Conservation (phyloP, 163 green algal genomes). For the Volvox carteri region DNA sequence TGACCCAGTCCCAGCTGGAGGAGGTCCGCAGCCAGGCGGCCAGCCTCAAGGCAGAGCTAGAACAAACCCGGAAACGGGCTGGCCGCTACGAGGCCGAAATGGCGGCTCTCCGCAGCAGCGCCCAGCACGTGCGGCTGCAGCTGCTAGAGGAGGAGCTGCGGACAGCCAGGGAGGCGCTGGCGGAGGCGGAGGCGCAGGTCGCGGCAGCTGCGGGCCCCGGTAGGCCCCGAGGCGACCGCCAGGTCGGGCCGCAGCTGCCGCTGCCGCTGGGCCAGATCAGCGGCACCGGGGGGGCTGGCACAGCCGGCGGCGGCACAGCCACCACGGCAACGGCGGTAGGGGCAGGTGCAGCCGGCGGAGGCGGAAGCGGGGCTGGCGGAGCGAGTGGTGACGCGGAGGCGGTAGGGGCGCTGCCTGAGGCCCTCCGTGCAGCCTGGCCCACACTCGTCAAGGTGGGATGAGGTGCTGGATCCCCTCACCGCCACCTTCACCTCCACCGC, state of each 20-base stretch:
- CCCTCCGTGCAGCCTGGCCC: conserved; percentile 55
- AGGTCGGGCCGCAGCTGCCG: no score
- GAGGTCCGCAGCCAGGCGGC: conserved; percentile 63
- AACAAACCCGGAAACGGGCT: background rate
- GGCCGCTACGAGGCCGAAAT: conserved; percentile 27
- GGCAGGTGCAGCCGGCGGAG: background rate
- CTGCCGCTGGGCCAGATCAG: no score
- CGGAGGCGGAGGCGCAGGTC: background rate
- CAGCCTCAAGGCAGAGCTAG: conserved; percentile 53
- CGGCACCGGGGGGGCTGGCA: no score
- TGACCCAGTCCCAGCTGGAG: conserved; percentile 55
- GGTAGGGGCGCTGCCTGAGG: conserved; percentile 57
- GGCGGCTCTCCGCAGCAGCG: conserved; percentile 7
- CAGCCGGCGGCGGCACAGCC: background rate
- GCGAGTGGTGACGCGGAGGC: background rate
- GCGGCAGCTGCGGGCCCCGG: conserved; percentile 30
- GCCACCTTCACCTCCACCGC: background rate
- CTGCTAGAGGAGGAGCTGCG: conserved; percentile 52
- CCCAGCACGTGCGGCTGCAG: conserved; percentile 42
- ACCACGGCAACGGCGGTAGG: background rate
- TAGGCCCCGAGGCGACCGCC: no score
- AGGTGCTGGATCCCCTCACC: background rate
- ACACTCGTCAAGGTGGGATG: background rate
- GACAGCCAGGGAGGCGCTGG: conserved; percentile 10
- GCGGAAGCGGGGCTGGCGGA: background rate